Evolutionary conservation across 768 basidiomycete genomes (phyloP).

Genomic region (Russula lepida): DNA sequence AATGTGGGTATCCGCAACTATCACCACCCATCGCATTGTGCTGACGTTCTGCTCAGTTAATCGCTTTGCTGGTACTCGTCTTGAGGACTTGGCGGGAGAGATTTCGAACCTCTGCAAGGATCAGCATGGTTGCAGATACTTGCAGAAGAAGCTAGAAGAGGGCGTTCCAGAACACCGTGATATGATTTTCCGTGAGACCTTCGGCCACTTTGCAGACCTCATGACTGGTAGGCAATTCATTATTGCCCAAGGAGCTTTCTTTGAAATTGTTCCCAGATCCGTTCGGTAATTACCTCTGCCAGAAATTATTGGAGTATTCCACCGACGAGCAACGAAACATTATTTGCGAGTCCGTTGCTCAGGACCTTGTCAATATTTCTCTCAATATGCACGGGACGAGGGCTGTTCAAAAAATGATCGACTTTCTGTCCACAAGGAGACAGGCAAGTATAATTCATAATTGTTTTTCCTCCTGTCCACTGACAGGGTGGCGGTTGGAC

Average conservation of each 20-base stretch:
- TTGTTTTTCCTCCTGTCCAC: slow-evolving; percentile 36
- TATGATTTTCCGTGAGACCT: slow-evolving; percentile 99
- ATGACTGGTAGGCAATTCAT: slow-evolving; percentile 71
- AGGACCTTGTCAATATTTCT: slow-evolving; percentile 95
- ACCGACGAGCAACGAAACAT: slow-evolving; percentile 96
- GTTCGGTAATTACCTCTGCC: slow-evolving; percentile 98
- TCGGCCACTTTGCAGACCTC: slow-evolving; percentile 92
- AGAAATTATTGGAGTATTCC: slow-evolving; percentile 93
- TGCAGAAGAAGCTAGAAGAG: slow-evolving; percentile 99
- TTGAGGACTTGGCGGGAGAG: slow-evolving; percentile 94
- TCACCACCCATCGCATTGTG: slow-evolving; percentile 8
- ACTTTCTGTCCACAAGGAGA: slow-evolving; percentile 90
- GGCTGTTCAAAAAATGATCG: slow-evolving; percentile 99
- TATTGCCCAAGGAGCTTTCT: neutral
- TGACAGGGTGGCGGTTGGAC: slow-evolving; percentile 37
- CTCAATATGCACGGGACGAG: slow-evolving; percentile 99
- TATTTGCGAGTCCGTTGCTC: slow-evolving; percentile 95
- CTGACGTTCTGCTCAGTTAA: slow-evolving; percentile 51
- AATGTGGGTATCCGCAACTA: slow-evolving; percentile 41
- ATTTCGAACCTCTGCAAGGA: slow-evolving; percentile 94
- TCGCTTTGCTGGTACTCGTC: slow-evolving; percentile 89
- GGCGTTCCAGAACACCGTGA: slow-evolving; percentile 92
- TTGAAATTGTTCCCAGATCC: slow-evolving; percentile 51
- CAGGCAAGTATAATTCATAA: slow-evolving; percentile 55
- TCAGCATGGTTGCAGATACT: slow-evolving; percentile 95